phyloP scores from a whole-genome alignment of 169 alveolate species.

The Plasmodium gallinaceum region DNA sequence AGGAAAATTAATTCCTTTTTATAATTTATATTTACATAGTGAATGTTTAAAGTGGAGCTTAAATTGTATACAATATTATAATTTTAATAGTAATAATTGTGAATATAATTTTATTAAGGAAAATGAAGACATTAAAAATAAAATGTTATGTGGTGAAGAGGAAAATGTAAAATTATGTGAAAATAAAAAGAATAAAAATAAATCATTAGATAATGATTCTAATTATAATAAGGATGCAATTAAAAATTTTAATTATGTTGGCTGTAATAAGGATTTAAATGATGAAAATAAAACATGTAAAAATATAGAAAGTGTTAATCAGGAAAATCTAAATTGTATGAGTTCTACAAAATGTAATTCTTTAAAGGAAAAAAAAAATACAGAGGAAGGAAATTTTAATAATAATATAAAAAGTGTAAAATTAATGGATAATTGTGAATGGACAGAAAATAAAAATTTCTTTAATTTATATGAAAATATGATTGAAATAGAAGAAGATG shows the following conservation, averaged over 20 bases:
- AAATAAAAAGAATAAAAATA: neutral
- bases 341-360: neutral
- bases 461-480: conserved; percentile 73
- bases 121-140: conserved; percentile 14
- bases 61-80: conserved; percentile 78
- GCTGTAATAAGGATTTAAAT: neutral
- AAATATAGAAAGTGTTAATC: neutral
- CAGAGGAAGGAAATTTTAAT: conserved; percentile 11
- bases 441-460: conserved; percentile 37
- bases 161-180: neutral
- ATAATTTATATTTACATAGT: conserved; percentile 81
- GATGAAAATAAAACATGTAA: neutral
- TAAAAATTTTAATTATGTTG: neutral
- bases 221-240: neutral
- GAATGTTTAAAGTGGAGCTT: conserved; percentile 85
- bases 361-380: neutral
- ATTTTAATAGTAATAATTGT: conserved; percentile 53
- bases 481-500: conserved; percentile 78
- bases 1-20: conserved; percentile 83
- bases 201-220: neutral
- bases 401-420: conserved; percentile 32
- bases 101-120: conserved; percentile 27
- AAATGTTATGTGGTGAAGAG: neutral
- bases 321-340: neutral
- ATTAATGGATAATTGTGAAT: conserved; percentile 34